A percentile compares a stretch with the other conserved stretches of the same genome.
phyloP scores from a whole-genome alignment of 2,329 filamentous ascomycete genomes.

The Fusarium nygamai region DNA sequence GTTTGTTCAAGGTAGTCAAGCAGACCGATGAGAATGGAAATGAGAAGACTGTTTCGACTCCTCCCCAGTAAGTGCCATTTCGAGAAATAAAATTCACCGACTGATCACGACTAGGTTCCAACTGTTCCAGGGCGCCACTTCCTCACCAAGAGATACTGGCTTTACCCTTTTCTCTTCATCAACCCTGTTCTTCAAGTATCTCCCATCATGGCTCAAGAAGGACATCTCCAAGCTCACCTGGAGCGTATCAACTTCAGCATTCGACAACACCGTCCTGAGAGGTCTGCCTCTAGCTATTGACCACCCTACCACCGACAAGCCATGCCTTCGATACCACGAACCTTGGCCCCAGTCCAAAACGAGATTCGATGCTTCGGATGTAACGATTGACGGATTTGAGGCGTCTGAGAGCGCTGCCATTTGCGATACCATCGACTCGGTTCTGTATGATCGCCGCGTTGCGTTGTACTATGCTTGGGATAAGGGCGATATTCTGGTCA shows the following conservation, averaged over 20 bases:
- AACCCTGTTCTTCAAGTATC: slow-evolving; percentile 58
- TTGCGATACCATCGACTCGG: slow-evolving; percentile 52
- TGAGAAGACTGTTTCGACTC: slow-evolving; percentile 53
- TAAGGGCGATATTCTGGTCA: slow-evolving; percentile 63
- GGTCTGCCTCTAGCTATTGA: slow-evolving; percentile 56
- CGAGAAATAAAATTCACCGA: fast-evolving
- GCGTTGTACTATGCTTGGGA: slow-evolving; percentile 63
- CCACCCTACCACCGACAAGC: slow-evolving; percentile 56
- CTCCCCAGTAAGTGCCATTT: slow-evolving; percentile 51
- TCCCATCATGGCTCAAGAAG: slow-evolving; percentile 51
- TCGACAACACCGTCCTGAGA: slow-evolving; percentile 55
- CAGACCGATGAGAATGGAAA: slow-evolving; percentile 50
- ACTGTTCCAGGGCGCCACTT: slow-evolving; percentile 59
- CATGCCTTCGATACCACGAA: slow-evolving; percentile 65
- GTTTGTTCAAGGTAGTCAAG: slow-evolving; percentile 63
- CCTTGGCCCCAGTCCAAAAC: slow-evolving; percentile 64
- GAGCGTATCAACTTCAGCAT: slow-evolving; percentile 60
- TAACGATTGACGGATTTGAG: slow-evolving; percentile 53
- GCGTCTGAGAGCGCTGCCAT: slow-evolving; percentile 47
- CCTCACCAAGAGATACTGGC: slow-evolving; percentile 60
- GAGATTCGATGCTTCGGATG: slow-evolving; percentile 57
- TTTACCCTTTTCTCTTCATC: slow-evolving; percentile 66
- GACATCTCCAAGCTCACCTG: slow-evolving; percentile 55
- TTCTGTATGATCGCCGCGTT: slow-evolving; percentile 61
- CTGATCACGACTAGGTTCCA: slow-evolving; percentile 54